These are phyloP conservation scores for Mucor lusitanicus DNA, from an alignment of 371 early-diverging fungal species.

Conservation along the genomic window DNA sequence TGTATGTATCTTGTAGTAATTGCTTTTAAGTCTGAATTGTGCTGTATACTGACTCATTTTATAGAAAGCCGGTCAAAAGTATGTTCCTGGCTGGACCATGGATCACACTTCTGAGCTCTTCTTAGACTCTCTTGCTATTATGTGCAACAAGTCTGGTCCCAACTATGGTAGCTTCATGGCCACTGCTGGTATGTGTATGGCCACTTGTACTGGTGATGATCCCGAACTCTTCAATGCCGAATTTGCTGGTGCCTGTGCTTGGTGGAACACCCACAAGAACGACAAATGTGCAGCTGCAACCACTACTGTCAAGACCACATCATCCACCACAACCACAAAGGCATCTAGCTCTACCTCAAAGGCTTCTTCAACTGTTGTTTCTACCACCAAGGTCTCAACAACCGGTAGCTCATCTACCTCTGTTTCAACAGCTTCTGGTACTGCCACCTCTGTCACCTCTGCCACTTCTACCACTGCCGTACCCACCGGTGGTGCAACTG, in stretches of 20 bases:
- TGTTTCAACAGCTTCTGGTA: background rate
- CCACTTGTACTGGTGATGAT: slow-evolving; percentile 22
- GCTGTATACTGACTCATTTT: background rate
- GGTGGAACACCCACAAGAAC: slow-evolving; percentile 24
- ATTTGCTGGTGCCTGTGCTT: slow-evolving; percentile 26
- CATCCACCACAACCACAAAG: slow-evolving; percentile 5
- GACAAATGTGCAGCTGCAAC: slow-evolving; percentile 14
- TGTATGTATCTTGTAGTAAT: slow-evolving; percentile 18
- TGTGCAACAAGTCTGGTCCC: slow-evolving; percentile 28
- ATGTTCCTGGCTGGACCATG: slow-evolving; percentile 27
- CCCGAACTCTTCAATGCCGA: slow-evolving; percentile 24
- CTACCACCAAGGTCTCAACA: background rate
- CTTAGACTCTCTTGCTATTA: slow-evolving; percentile 30
- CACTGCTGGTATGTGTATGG: slow-evolving; percentile 43
- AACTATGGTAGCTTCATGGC: slow-evolving; percentile 40
- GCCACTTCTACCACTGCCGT: background rate
- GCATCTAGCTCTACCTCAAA: background rate
- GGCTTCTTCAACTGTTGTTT: background rate
- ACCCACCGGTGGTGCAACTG: background rate
- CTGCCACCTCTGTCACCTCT: slow-evolving; percentile 3
- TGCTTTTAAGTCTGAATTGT: no score
- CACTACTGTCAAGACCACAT: slow-evolving; percentile 3
- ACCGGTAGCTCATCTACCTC: background rate
- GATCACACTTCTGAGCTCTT: slow-evolving; percentile 34
- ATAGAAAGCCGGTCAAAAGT: slow-evolving; percentile 23